Percentiles rank a stretch among this genome's conserved stretches.
These are phyloP conservation scores for Colletotrichum lupini DNA, from an alignment of 2,329 filamentous ascomycete species.

Conservation along the genomic window DNA sequence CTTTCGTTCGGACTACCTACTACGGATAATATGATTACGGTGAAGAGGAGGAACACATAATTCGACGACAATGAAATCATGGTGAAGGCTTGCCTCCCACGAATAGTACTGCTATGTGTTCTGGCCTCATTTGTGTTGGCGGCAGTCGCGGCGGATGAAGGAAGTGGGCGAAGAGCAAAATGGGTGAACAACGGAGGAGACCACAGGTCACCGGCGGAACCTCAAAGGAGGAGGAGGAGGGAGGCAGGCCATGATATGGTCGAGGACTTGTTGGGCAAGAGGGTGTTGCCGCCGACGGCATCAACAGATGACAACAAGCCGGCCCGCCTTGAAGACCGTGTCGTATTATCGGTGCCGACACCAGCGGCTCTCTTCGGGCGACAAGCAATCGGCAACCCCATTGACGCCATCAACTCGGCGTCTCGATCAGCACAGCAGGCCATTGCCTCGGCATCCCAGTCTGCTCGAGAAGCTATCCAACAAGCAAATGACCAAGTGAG, in stretches of 20 bases:
- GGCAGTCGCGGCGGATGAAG: background rate
- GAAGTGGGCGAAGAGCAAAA: slow-evolving; percentile 14
- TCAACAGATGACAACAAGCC: slow-evolving; percentile 17
- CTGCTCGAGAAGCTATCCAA: slow-evolving; percentile 39
- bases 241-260: background rate
- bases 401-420: slow-evolving; percentile 28
- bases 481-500: slow-evolving; percentile 39
- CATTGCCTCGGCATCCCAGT: slow-evolving; percentile 31
- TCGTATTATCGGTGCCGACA: slow-evolving; percentile 27
- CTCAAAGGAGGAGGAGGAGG: slow-evolving; percentile 15
- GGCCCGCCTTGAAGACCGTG: slow-evolving; percentile 25
- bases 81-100: slow-evolving; percentile 33
- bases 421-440: slow-evolving; percentile 35
- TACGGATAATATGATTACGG: slow-evolving; percentile 11
- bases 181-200: slow-evolving; percentile 10
- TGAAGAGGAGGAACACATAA: slow-evolving; percentile 18
- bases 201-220: slow-evolving; percentile 3
- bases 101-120: slow-evolving; percentile 21
- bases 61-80: slow-evolving; percentile 31
- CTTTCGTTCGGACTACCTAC: background rate
- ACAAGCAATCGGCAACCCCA: slow-evolving; percentile 19
- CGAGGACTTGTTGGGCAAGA: background rate
- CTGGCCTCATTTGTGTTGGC: slow-evolving; percentile 5
- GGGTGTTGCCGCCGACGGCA: slow-evolving; percentile 24
- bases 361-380: slow-evolving; percentile 27